Evolutionary conservation across 495 filamentous ascomycete species (phyloP).

Genomic region (Tuber borchii): DNA sequence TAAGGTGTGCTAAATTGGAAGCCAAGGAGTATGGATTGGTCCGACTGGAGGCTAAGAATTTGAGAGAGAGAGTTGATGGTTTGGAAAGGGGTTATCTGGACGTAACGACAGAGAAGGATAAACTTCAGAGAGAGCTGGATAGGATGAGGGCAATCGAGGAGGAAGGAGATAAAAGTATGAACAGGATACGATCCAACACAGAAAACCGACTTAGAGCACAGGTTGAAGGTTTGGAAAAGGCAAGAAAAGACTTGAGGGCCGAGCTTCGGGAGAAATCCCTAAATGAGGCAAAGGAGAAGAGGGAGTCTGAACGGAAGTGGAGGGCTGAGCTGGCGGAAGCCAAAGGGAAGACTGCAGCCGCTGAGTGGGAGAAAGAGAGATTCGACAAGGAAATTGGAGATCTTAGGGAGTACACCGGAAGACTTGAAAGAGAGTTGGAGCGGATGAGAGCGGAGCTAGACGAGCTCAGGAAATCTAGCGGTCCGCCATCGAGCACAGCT

Average conservation of each 20-base stretch:
- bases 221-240: slow-evolving; percentile 46
- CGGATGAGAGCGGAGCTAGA: slow-evolving; percentile 26
- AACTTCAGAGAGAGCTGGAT: slow-evolving; percentile 45
- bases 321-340: slow-evolving; percentile 57
- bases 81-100: slow-evolving; percentile 47
- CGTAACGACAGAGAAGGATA: slow-evolving; percentile 48
- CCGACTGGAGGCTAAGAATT: slow-evolving; percentile 46
- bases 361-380: slow-evolving; percentile 54
- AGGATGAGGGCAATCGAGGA: slow-evolving; percentile 38
- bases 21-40: slow-evolving; percentile 49
- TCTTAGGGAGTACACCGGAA: slow-evolving; percentile 53
- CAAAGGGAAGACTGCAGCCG: slow-evolving; percentile 51
- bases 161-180: slow-evolving; percentile 18
- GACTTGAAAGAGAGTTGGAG: slow-evolving; percentile 46
- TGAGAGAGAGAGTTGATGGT: slow-evolving; percentile 47
- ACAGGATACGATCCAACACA: slow-evolving; percentile 12
- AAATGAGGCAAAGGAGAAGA: slow-evolving; percentile 49
- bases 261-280: slow-evolving; percentile 46
- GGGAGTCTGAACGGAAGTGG: slow-evolving; percentile 49
- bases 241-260: slow-evolving; percentile 44
- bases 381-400: slow-evolving; percentile 60
- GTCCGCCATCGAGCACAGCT: not conserved
- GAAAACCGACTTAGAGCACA: slow-evolving; percentile 39
- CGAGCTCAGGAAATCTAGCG: slow-evolving; percentile 22
- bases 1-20: slow-evolving; percentile 49